Evolutionary conservation across 2,329 filamentous ascomycete species (phyloP).

Genomic region (Triangularia verruculosa): DNA sequence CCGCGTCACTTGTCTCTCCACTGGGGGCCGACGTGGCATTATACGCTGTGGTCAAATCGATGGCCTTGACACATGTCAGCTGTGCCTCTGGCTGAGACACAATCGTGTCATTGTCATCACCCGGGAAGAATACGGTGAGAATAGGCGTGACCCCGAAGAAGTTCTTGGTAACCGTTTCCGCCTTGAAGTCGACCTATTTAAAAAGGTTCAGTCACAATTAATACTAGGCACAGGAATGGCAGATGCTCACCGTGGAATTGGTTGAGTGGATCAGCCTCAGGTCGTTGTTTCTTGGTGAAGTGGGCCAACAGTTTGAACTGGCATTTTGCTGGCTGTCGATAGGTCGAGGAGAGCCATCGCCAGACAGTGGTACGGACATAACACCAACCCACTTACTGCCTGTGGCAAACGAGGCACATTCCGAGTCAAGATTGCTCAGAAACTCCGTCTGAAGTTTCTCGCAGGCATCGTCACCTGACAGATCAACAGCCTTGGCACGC

Average conservation of each 20-base stretch:
- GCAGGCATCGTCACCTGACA: slow-evolving; percentile 5
- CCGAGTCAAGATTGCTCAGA: slow-evolving; percentile 2
- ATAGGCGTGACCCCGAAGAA: slow-evolving; percentile 13
- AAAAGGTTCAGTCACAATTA: background rate
- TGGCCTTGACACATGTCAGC: slow-evolving; percentile 11
- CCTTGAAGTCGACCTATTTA: slow-evolving; percentile 3
- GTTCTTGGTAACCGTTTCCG: background rate
- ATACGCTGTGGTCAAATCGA: slow-evolving; percentile 11
- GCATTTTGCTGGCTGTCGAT: slow-evolving; percentile 9
- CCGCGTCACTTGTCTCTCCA: background rate
- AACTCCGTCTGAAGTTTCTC: slow-evolving; percentile 13
- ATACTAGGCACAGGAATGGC: background rate
- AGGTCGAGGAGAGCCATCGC: background rate
- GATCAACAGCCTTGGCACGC: slow-evolving; percentile 8
- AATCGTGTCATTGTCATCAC: background rate
- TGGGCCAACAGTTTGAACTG: slow-evolving; percentile 14
- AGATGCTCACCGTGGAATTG: slow-evolving; percentile 1
- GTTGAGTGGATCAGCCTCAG: slow-evolving; percentile 2
- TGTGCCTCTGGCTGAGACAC: background rate
- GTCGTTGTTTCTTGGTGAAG: slow-evolving; percentile 9
- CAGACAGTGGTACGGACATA: background rate
- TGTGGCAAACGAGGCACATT: background rate
- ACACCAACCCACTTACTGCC: slow-evolving; percentile 8
- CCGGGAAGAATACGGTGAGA: slow-evolving; percentile 12
- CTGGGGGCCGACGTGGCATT: background rate